These are phyloP conservation scores for Citrus inodora DNA, from an alignment of 345 rosid genomes.

Conservation along the genomic window DNA sequence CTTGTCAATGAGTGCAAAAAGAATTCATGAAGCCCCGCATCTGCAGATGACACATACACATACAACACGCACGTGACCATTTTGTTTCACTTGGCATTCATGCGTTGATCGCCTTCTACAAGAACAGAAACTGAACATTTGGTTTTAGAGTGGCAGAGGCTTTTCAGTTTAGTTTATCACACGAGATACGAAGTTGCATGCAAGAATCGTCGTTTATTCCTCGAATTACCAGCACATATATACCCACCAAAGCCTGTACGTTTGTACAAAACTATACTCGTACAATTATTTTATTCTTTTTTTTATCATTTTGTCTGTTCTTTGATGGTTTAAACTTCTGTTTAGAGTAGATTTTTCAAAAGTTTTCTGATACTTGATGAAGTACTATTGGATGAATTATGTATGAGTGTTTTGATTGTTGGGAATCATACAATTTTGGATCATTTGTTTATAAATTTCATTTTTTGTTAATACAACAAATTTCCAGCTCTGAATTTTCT, in stretches of 20 bases:
- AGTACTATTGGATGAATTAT: neutral
- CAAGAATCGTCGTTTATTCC: neutral
- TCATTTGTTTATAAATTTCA: neutral
- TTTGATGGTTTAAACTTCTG: neutral
- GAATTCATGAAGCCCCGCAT: neutral
- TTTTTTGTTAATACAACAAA: neutral
- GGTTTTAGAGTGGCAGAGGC: neutral
- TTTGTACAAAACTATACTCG: neutral
- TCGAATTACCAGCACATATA: neutral
- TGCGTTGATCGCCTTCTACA: neutral
- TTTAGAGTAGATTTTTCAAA: neutral
- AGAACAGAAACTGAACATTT: neutral
- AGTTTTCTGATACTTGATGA: neutral
- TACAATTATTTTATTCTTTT: too few species aligned
- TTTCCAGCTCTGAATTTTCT: neutral
- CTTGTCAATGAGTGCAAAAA: neutral
- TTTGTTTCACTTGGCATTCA: neutral
- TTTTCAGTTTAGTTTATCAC: neutral
- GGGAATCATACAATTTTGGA: neutral
- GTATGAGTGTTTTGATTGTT: neutral
- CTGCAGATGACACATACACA: neutral
- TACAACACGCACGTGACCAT: neutral
- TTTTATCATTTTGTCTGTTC: neutral
- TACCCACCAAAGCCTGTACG: neutral
- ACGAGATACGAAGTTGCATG: neutral